Conservation (phyloP, 306 rosid species). For the Cicer yamashitae region DNA sequence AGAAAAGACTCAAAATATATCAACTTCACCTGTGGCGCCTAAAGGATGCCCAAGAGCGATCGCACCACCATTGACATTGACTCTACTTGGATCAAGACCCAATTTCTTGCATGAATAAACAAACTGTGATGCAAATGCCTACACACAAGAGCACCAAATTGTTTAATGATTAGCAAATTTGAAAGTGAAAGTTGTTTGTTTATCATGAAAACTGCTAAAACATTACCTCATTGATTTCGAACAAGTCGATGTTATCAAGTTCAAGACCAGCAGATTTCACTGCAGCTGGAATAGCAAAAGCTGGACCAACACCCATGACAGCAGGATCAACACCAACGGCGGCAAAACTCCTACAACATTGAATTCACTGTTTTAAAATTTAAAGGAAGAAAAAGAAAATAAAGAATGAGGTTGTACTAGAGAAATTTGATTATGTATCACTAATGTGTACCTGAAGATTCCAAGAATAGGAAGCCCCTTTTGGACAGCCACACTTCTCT, state of each 20-base stretch:
- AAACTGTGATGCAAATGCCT: conserved; percentile 97
- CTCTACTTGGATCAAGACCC: conserved; percentile 72
- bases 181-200: not conserved
- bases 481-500: conserved; percentile 78
- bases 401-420: not conserved
- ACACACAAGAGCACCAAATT: conserved; percentile 39
- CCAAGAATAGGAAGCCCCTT: conserved; percentile 89
- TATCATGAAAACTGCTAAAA: conserved; percentile 14
- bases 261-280: conserved; percentile 91
- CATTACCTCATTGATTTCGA: conserved; percentile 85
- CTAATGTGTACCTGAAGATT: conserved; percentile 65
- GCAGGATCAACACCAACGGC: conserved; percentile 97
- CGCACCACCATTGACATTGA: conserved; percentile 95
- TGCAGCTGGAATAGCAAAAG: conserved; percentile 89
- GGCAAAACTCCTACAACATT: conserved; percentile 74
- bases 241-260: conserved; percentile 69
- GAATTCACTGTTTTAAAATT: conserved; percentile 16
- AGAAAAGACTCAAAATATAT: not conserved
- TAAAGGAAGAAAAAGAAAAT: not conserved
- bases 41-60: conserved; percentile 95
- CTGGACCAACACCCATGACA: conserved; percentile 94
- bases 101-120: conserved; percentile 84
- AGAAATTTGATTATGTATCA: conserved; percentile 5
- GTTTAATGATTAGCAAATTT: conserved; percentile 26
- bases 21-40: conserved; percentile 78